Evolutionary conservation across 1,139 yeast genomes (phyloP).

Genomic region (Hansenula sp.): DNA sequence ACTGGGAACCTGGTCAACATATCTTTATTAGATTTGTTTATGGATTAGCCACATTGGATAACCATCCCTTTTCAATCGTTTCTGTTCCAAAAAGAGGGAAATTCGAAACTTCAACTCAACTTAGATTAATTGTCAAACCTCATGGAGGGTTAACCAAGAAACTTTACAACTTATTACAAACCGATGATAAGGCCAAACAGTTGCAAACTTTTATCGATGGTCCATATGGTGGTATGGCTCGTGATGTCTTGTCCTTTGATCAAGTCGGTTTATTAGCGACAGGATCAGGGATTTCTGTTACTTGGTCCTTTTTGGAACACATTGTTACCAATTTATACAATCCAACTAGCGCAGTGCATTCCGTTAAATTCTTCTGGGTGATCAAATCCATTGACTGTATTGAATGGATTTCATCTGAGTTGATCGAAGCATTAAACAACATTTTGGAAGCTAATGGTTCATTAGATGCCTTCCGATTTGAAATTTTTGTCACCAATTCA

Average conservation of each 20-base stretch:
- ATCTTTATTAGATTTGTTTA: slow-evolving; percentile 45
- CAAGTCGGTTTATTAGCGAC: slow-evolving; percentile 40
- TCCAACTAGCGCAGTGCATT: slow-evolving; percentile 15
- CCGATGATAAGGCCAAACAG: slow-evolving; percentile 10
- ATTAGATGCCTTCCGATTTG: slow-evolving; percentile 8
- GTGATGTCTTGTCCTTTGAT: slow-evolving; percentile 49
- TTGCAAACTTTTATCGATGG: slow-evolving; percentile 49
- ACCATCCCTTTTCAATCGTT: slow-evolving; percentile 62
- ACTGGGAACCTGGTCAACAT: slow-evolving; percentile 64
- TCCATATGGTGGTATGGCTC: slow-evolving; percentile 57
- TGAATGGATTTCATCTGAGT: slow-evolving; percentile 44
- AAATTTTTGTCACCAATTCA: slow-evolving; percentile 20
- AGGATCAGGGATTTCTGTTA: slow-evolving; percentile 55
- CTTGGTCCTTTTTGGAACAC: slow-evolving; percentile 39
- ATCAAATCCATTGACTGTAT: slow-evolving; percentile 35
- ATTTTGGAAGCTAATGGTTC: slow-evolving; percentile 6
- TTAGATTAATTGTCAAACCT: slow-evolving; percentile 50
- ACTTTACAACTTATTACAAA: slow-evolving; percentile 24
- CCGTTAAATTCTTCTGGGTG: slow-evolving; percentile 47
- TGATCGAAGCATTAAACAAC: slow-evolving; percentile 20
- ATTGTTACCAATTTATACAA: slow-evolving; percentile 8
- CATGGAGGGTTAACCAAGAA: slow-evolving; percentile 46
- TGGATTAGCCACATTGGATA: slow-evolving; percentile 45
- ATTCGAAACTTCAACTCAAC: slow-evolving; percentile 16
- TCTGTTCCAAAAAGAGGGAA: slow-evolving; percentile 30